Conservation (phyloP, 768 basidiomycete genomes). For the Amanita pallidorosea region DNA sequence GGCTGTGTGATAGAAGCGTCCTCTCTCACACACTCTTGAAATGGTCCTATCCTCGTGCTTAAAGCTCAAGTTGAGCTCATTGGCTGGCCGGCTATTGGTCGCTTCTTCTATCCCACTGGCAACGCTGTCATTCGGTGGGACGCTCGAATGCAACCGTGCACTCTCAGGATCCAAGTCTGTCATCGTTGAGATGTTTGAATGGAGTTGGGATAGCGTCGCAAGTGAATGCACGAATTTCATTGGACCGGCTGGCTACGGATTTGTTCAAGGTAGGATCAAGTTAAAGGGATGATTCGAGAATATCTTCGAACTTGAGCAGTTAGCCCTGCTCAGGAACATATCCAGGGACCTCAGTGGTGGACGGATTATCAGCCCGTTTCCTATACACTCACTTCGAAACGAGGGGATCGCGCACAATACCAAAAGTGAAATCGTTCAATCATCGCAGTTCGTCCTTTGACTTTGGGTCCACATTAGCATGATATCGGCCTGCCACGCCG, state of each 20-base stretch:
- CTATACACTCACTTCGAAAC: slow-evolving; percentile 55
- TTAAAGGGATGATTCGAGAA: neutral
- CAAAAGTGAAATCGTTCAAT: slow-evolving; percentile 15
- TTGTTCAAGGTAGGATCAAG: slow-evolving; percentile 45
- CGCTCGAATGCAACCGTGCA: neutral
- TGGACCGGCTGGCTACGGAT: slow-evolving; percentile 62
- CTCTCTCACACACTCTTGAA: neutral
- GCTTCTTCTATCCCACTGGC: neutral
- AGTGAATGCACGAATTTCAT: slow-evolving; percentile 55
- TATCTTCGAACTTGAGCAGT: slow-evolving; percentile 15
- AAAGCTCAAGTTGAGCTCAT: neutral
- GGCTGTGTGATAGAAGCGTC: no score
- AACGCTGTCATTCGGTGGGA: neutral
- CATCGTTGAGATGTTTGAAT: slow-evolving; percentile 65
- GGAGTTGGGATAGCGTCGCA: slow-evolving; percentile 52
- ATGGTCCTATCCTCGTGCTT: neutral
- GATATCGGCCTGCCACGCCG: slow-evolving; percentile 38
- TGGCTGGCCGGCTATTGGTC: neutral
- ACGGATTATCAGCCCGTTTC: slow-evolving; percentile 67
- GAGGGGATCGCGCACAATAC: slow-evolving; percentile 47
- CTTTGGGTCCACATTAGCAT: slow-evolving; percentile 19
- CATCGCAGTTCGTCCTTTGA: neutral
- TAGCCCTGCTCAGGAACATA: slow-evolving; percentile 47
- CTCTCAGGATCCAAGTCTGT: slow-evolving; percentile 25
- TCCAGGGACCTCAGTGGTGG: slow-evolving; percentile 57